Base-by-base conservation (phyloP, 805 yeast genomes). In the Metschnikowia continentalis region DNA sequence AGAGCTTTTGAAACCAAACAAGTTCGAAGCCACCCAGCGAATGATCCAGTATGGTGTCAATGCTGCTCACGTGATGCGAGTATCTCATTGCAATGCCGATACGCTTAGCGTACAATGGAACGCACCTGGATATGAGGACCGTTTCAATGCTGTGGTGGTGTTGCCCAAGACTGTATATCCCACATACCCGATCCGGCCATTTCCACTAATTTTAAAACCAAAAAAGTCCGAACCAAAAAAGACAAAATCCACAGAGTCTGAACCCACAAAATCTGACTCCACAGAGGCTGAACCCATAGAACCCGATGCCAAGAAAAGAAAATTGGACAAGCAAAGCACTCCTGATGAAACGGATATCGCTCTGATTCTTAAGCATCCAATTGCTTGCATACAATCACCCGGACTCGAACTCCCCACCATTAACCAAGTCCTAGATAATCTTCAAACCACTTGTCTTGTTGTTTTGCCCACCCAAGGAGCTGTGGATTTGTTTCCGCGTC, bases 1-100 rank as follows among this genome's bases (percentile, higher is more conserved):
- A 14, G 68, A 65, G 35, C 46, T 70, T 11, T 57, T 61, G 10
- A 63, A 61, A 46, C 71, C 72, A 0, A 63, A 62, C 45, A 61
- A 59, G 37, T 59, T 51, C 32, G 62, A 66, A 1, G 61, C 57
- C 19, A 52, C 50, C 22, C 26, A 32, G 5, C 53, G 70, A 5
- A 47, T 64, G 33, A 54, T 58, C 19, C 50, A 58, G 26, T 60
- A 53, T 49, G 74, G 74, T 1, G 43, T 68, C 10, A 50, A 49
- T 42, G 17, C 55, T 6, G 47, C 63, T 26, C 47, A 54, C 17
- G 20, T 62, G 4, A 55, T 51, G 13, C 46, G 50, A 36, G 56
- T 61, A 8, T 22, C 30, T 17, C 8, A 5, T 11, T 32, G 44
- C 13, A 17, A 6, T 6, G 11, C 32, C 23, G 46, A 41, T 17